These are phyloP conservation scores for Testicularia cyperi DNA, from an alignment of 1,284 basidiomycete genomes.

Conservation along the genomic window DNA sequence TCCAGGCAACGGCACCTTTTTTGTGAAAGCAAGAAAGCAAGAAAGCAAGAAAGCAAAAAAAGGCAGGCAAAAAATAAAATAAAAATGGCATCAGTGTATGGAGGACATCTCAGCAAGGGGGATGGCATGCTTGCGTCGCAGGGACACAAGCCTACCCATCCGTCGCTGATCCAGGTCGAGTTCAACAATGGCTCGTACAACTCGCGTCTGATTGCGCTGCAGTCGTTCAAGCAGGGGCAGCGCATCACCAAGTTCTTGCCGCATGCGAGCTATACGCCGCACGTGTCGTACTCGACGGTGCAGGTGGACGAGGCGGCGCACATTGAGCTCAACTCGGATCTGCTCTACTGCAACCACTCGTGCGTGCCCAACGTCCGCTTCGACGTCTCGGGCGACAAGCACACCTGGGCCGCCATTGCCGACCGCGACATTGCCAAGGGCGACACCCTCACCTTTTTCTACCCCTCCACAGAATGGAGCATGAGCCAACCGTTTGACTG, in stretches of 20 bases:
- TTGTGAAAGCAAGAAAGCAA: no score
- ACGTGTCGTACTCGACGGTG: slow-evolving; percentile 48
- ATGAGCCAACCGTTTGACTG: slow-evolving; percentile 57
- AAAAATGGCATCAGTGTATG: slow-evolving; percentile 24
- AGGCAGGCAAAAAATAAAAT: no score
- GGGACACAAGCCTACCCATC: slow-evolving; percentile 45
- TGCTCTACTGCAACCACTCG: slow-evolving; percentile 57
- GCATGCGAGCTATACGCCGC: slow-evolving; percentile 25
- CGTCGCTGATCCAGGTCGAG: slow-evolving; percentile 41
- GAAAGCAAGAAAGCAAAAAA: no score
- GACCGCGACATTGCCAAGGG: slow-evolving; percentile 44
- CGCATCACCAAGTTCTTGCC: slow-evolving; percentile 36
- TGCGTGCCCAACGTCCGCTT: slow-evolving; percentile 52
- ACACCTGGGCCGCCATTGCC: slow-evolving; percentile 33
- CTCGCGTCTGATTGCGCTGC: slow-evolving; percentile 42
- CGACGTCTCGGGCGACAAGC: slow-evolving; percentile 28
- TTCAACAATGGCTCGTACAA: slow-evolving; percentile 55
- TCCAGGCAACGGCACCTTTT: no score
- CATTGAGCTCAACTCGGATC: slow-evolving; percentile 54
- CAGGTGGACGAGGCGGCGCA: slow-evolving; percentile 42
- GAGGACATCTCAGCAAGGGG: slow-evolving; percentile 46
- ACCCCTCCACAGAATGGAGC: slow-evolving; percentile 55
- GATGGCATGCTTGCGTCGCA: slow-evolving; percentile 29
- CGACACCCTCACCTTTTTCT: slow-evolving; percentile 55
- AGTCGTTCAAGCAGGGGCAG: slow-evolving; percentile 27